These are phyloP conservation scores for Mortierella alpina DNA, from an alignment of 192 early-diverging fungal species.

Conservation along the genomic window DNA sequence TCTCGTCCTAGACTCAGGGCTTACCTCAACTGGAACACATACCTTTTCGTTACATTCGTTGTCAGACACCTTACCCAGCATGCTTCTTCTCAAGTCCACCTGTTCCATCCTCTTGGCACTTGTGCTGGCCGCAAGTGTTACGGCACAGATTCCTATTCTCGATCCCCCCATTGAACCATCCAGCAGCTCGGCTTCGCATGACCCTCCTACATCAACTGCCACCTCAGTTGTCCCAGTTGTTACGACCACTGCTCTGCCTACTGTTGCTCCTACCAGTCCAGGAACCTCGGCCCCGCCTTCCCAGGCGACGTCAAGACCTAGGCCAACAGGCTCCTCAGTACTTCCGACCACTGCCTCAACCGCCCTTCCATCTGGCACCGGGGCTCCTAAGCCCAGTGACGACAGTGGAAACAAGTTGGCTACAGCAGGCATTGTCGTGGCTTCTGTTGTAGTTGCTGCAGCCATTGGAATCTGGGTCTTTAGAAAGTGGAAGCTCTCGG, in stretches of 20 bases:
- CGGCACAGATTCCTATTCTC: background rate
- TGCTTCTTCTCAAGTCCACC: conserved; percentile 5
- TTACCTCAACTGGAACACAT: too few relatives aligned
- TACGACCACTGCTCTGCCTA: background rate
- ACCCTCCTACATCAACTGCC: background rate
- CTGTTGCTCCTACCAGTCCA: background rate
- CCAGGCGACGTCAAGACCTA: background rate
- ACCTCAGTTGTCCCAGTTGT: background rate
- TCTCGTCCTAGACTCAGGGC: too few relatives aligned
- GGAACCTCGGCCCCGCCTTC: too few relatives aligned
- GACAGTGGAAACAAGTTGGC: conserved; percentile 1
- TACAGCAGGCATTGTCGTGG: conserved; percentile 34
- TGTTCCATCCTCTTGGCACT: conserved; percentile 10
- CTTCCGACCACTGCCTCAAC: background rate
- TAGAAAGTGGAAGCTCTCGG: conserved; percentile 64
- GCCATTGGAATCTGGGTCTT: conserved; percentile 64
- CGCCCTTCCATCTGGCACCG: background rate
- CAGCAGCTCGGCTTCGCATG: background rate
- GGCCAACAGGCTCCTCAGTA: background rate
- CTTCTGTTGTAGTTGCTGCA: conserved; percentile 49
- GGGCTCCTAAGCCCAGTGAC: too few relatives aligned
- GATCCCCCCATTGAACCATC: too few relatives aligned
- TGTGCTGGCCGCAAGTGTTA: conserved; percentile 10
- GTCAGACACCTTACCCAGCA: background rate
- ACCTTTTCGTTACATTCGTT: too few relatives aligned